Conservation (phyloP, 2,329 filamentous ascomycete species). For the Xylaria arbuscula region DNA sequence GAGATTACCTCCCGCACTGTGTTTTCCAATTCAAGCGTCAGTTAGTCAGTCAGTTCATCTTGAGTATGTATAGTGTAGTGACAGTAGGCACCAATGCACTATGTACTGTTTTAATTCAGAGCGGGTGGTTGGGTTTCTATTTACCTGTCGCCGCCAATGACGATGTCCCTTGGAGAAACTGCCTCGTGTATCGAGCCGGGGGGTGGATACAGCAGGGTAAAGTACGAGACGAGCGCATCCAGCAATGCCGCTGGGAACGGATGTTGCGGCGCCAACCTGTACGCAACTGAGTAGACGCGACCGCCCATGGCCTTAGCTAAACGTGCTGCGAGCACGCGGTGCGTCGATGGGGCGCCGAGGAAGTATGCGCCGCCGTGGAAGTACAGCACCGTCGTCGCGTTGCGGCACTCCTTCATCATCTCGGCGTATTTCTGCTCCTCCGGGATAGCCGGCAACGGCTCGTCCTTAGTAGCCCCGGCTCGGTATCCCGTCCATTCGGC, state of each 20-base stretch:
- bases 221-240: constrained; percentile 78
- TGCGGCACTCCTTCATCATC: constrained; percentile 75
- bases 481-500: constrained; percentile 83
- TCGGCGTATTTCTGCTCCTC: constrained; percentile 73
- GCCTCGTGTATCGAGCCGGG: constrained; percentile 73
- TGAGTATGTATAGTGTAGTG: neutral
- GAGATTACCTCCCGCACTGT: constrained; percentile 78
- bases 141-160: constrained; percentile 76
- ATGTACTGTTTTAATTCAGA: neutral
- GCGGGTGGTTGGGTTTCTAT: constrained; percentile 29
- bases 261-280: constrained; percentile 78
- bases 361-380: constrained; percentile 82
- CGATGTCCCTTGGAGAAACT: constrained; percentile 72
- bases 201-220: constrained; percentile 78
- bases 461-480: constrained; percentile 60
- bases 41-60: neutral
- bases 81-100: neutral
- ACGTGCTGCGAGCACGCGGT: constrained; percentile 67
- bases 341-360: constrained; percentile 75
- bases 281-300: constrained; percentile 77
- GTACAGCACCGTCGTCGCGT: constrained; percentile 74
- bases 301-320: constrained; percentile 75
- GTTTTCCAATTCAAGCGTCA: constrained; percentile 4
- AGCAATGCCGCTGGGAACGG: constrained; percentile 80
- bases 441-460: constrained; percentile 64